Evolutionary conservation across 148 eudicot genomes (phyloP).

Genomic region (Polygonum aviculare): DNA sequence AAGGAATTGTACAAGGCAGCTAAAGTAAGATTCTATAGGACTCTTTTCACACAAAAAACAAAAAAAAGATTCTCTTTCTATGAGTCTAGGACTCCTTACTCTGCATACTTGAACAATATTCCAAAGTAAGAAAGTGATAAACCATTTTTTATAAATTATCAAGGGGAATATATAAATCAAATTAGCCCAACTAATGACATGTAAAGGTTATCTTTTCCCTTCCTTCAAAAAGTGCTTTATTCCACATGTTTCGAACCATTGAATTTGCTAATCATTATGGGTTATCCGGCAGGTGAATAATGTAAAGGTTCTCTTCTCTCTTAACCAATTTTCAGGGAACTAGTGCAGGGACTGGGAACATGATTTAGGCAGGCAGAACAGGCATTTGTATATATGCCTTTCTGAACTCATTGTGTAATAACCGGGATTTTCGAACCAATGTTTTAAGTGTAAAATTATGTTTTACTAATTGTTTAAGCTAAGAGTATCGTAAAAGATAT

Average conservation of each 20-base stretch:
- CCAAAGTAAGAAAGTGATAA: neutral
- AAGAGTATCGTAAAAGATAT: no score
- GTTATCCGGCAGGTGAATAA: neutral
- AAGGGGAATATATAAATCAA: no score
- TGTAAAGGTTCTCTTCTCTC: no score
- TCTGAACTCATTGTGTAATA: neutral
- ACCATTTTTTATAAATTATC: neutral
- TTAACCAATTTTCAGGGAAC: neutral
- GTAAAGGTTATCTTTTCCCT: no score
- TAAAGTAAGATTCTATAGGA: conserved; percentile 35
- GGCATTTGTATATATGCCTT: neutral
- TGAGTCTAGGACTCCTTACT: neutral
- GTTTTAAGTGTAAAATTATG: no score
- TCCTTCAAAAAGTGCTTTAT: neutral
- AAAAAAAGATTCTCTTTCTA: no score
- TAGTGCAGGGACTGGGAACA: neutral
- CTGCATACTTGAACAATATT: neutral
- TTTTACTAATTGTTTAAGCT: no score
- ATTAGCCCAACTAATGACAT: no score
- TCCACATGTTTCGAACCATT: neutral
- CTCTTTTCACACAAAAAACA: no score
- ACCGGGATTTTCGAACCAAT: no score
- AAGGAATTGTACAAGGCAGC: conserved; percentile 96
- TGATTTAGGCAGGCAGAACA: neutral
- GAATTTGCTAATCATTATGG: neutral